phyloP scores from a whole-genome alignment of 257 asterid species.

The Ilex asprella region DNA sequence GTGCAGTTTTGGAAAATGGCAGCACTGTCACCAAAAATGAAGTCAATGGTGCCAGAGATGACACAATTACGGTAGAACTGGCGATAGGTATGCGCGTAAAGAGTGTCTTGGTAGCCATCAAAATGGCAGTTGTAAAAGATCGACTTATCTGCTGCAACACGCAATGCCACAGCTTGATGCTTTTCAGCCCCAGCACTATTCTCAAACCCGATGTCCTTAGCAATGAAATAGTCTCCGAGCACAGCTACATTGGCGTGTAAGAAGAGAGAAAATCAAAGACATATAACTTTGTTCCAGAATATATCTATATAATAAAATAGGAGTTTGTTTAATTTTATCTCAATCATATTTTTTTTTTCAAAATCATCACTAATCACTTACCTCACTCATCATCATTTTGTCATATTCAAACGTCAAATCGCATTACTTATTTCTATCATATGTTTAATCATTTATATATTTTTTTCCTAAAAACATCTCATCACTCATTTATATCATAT shows the following conservation, averaged over 20 bases:
- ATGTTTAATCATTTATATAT: too few species aligned
- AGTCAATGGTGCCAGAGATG: conserved; percentile 47
- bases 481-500: too few species aligned
- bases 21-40: conserved; percentile 59
- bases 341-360: too few species aligned
- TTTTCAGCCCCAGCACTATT: conserved; percentile 61
- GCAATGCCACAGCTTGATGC: conserved; percentile 66
- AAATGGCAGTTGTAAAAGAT: conserved; percentile 46
- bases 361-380: too few species aligned
- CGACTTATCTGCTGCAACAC: conserved; percentile 46
- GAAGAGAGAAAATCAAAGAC: neutral
- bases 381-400: too few species aligned
- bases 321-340: too few species aligned
- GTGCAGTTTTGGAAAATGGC: conserved; percentile 43
- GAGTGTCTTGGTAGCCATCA: conserved; percentile 54
- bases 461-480: too few species aligned
- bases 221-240: conserved; percentile 40
- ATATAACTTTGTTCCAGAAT: too few species aligned
- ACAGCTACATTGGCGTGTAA: conserved; percentile 29
- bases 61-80: conserved; percentile 50
- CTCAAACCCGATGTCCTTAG: conserved; percentile 42
- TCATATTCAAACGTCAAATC: too few species aligned
- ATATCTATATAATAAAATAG: neutral
- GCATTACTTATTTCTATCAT: too few species aligned
- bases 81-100: conserved; percentile 38